Percentiles rank a stretch among this genome's conserved stretches.
Evolutionary conservation across 2,329 filamentous ascomycete genomes (phyloP).

Genomic region (Moelleriella libera): DNA sequence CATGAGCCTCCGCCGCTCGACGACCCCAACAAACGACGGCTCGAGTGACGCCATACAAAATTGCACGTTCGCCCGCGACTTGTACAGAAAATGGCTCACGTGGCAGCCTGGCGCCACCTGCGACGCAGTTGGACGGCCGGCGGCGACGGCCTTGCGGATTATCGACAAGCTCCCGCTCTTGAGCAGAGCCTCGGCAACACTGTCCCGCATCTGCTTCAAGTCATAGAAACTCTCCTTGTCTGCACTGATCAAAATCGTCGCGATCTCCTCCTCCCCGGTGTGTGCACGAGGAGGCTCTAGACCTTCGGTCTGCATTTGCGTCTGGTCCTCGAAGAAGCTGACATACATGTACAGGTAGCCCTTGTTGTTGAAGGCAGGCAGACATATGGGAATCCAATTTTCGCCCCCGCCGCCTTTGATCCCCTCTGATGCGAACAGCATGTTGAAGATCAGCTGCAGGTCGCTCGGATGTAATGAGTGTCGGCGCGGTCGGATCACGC

Average conservation of each 20-base stretch:
- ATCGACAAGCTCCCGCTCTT: conserved; percentile 61
- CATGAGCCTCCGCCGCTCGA: conserved; percentile 60
- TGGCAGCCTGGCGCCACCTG: conserved; percentile 71
- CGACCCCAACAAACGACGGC: conserved; percentile 45
- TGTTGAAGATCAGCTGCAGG: conserved; percentile 94
- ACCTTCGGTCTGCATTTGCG: conserved; percentile 24
- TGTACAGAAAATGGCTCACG: conserved; percentile 88
- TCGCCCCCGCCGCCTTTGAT: conserved; percentile 85
- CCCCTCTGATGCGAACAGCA: conserved; percentile 91
- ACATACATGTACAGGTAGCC: conserved; percentile 99
- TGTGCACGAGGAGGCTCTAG: conserved; percentile 44
- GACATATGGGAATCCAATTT: conserved; percentile 92
- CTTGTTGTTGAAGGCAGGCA: conserved; percentile 92
- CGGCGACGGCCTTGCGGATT: conserved; percentile 56
- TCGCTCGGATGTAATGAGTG: conserved; percentile 94
- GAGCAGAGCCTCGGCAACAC: conserved; percentile 52
- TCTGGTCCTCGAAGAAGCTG: conserved; percentile 63
- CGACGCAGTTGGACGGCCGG: conserved; percentile 55
- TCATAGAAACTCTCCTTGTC: conserved; percentile 91
- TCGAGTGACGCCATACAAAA: conserved; percentile 80
- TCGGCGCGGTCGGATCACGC: conserved; percentile 84
- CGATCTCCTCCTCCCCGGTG: conserved; percentile 62
- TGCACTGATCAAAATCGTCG: conserved; percentile 81
- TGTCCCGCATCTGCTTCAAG: conserved; percentile 58
- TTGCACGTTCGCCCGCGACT: conserved; percentile 86